Evolutionary conservation across 1,284 basidiomycete species (phyloP), one percentile per base, ranked within the genome.

Genomic region (Laetiporus sulphureus): DNA sequence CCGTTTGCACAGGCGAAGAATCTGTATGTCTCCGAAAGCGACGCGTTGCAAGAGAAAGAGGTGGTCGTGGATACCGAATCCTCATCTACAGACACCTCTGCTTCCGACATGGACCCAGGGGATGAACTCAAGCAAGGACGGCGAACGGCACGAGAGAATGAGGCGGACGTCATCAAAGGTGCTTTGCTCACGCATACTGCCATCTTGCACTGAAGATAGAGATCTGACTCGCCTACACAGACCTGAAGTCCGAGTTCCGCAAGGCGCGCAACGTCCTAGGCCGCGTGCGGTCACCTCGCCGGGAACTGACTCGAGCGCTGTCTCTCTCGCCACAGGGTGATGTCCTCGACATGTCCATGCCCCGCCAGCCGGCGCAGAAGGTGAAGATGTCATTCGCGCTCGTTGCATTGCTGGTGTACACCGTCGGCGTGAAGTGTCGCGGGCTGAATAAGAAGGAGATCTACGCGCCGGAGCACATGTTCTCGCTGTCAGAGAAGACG

Each of bases 381-480:
- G 63, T 65, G 18, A 78, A 75, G 53, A 91, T 95, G 79, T 89
- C 91, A 1, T 59, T 75, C 13, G 70, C 72, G 2, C 75, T 99
- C 1, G 76, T 81, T 1, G 73, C 77, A 1, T 73, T 98, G 12
- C 75, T 98, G 7, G 83, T 99, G 16, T 99, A 99, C 63, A 97
- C 95, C 2, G 79, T 95, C 32, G 96, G 95, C 10, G 93, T 99
- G 52, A 95, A 95, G 61, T 96, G 86, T 54, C 83, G 84, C 30
- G 94, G 95, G 0, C 77, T 99, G 59, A 91, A 92, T 65, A 88
- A 91, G 64, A 86, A 93, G 50, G 85, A 91, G 50, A 67, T 73
- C 23, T 99, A 99, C 59, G 84, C 83, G 2, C 75, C 83, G 0
- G 83, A 91, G 55, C 91, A 99, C 57, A 77, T 98, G 59, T 94